Conservation (phyloP, 2,329 filamentous ascomycete genomes). For the Epichloe gansuensis region DNA sequence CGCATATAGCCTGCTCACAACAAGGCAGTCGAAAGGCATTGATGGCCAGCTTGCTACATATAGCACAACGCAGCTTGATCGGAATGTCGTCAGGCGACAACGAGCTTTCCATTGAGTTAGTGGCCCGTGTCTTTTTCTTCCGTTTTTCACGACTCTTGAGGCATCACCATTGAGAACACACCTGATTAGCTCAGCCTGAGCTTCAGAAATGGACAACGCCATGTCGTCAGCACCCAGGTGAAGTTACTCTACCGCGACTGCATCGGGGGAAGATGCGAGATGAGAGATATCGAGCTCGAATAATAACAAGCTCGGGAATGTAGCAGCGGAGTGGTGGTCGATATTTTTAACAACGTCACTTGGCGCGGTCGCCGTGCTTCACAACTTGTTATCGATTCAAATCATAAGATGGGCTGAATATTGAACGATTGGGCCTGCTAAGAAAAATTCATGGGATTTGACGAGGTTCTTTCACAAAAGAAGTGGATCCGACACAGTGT, state of each 20-base stretch:
- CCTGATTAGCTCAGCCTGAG: constrained; percentile 48
- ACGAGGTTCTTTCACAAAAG: constrained; percentile 9
- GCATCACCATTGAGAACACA: constrained; percentile 18
- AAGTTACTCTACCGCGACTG: constrained; percentile 5
- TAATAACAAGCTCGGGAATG: neutral
- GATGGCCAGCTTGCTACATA: constrained; percentile 80
- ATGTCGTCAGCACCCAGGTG: constrained; percentile 16
- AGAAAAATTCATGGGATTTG: constrained; percentile 8
- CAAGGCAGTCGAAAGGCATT: constrained; percentile 88
- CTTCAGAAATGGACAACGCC: constrained; percentile 30
- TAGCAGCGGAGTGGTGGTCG: neutral
- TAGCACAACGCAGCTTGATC: constrained; percentile 90
- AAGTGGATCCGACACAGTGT: constrained; percentile 9
- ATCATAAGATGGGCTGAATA: constrained; percentile 4
- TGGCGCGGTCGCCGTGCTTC: constrained; percentile 2
- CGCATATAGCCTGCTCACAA: constrained; percentile 91
- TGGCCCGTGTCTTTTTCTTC: constrained; percentile 5
- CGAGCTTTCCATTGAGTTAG: constrained; percentile 39
- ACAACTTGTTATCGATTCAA: constrained; percentile 1
- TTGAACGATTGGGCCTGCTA: neutral
- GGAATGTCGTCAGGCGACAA: constrained; percentile 76
- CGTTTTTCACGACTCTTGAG: neutral
- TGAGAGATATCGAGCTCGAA: neutral
- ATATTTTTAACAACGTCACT: neutral
- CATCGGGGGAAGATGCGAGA: constrained; percentile 7